phyloP scores from a whole-genome alignment of 176 grass and related monocot genomes.

The Zoysia pacifica region DNA sequence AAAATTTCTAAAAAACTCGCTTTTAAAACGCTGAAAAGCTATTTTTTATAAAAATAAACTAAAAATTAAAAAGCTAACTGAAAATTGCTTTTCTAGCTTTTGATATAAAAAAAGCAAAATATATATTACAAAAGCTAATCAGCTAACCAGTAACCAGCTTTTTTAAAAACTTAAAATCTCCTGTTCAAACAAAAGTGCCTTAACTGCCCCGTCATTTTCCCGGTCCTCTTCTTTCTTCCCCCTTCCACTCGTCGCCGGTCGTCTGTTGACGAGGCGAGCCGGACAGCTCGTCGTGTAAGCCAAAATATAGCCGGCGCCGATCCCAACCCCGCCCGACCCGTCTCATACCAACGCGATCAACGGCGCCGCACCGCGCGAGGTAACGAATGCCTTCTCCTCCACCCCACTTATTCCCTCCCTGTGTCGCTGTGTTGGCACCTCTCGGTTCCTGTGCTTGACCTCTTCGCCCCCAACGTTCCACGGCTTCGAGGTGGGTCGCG shows the following conservation, averaged over 20 bases:
- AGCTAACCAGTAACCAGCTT: too few relatives aligned
- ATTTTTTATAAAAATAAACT: too few relatives aligned
- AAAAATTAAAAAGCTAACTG: too few relatives aligned
- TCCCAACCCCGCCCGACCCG: constrained; percentile 20
- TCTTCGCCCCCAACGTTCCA: neutral
- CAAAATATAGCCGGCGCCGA: constrained; percentile 44
- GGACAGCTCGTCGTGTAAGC: constrained; percentile 19
- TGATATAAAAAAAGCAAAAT: too few relatives aligned
- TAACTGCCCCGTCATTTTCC: neutral
- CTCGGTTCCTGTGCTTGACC: constrained; percentile 3
- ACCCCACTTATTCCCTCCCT: neutral
- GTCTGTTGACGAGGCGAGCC: constrained; percentile 5
- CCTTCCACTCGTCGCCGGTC: constrained; percentile 5
- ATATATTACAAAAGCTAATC: too few relatives aligned
- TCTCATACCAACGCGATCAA: constrained; percentile 13
- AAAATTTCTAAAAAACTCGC: too few relatives aligned
- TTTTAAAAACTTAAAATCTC: too few relatives aligned
- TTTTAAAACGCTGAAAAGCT: too few relatives aligned
- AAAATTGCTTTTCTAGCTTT: too few relatives aligned
- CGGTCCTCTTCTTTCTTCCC: neutral
- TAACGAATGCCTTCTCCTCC: constrained; percentile 33
- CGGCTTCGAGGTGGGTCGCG: neutral
- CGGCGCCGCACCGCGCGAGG: constrained; percentile 32
- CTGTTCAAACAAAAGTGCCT: too few relatives aligned
- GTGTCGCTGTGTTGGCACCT: neutral